These are phyloP conservation scores for Opeltia flavorubescens DNA, from an alignment of 495 filamentous ascomycete genomes.

Conservation along the genomic window DNA sequence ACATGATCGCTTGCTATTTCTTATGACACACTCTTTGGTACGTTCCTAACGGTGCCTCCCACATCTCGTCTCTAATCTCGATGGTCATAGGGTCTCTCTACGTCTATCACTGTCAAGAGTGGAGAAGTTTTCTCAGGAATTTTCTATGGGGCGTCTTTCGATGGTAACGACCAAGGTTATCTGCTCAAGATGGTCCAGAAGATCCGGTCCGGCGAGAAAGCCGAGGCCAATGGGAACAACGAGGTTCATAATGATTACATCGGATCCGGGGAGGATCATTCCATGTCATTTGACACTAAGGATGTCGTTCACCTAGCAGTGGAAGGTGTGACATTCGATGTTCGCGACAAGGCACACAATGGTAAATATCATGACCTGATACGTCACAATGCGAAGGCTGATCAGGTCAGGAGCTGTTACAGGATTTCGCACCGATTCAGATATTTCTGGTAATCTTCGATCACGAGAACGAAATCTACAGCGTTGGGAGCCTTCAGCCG, in stretches of 20 bases:
- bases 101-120: slow-evolving; percentile 52
- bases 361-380: slow-evolving; percentile 36
- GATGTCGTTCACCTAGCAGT: slow-evolving; percentile 58
- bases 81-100: slow-evolving; percentile 44
- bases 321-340: slow-evolving; percentile 37
- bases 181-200: slow-evolving; percentile 74
- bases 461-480: slow-evolving; percentile 65
- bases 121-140: slow-evolving; percentile 64
- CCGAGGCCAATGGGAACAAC: slow-evolving; percentile 41
- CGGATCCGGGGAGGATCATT: slow-evolving; percentile 47
- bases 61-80: slow-evolving; percentile 13
- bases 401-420: slow-evolving; percentile 28
- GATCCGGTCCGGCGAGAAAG: slow-evolving; percentile 32
- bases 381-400: background rate
- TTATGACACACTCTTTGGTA: slow-evolving; percentile 51
- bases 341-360: slow-evolving; percentile 47
- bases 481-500: slow-evolving; percentile 68
- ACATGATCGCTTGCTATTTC: slow-evolving; percentile 49
- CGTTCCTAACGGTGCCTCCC: slow-evolving; percentile 15
- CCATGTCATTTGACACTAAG: slow-evolving; percentile 67
- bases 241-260: slow-evolving; percentile 39
- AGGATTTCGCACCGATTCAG: slow-evolving; percentile 72
- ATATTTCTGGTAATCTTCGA: slow-evolving; percentile 64
- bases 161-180: slow-evolving; percentile 45
- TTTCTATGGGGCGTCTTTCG: slow-evolving; percentile 46